Percentiles rank a stretch among this genome's conserved stretches.
Conservation (phyloP, 371 early-diverging fungal species). For the Dentiscutata heterogama region DNA sequence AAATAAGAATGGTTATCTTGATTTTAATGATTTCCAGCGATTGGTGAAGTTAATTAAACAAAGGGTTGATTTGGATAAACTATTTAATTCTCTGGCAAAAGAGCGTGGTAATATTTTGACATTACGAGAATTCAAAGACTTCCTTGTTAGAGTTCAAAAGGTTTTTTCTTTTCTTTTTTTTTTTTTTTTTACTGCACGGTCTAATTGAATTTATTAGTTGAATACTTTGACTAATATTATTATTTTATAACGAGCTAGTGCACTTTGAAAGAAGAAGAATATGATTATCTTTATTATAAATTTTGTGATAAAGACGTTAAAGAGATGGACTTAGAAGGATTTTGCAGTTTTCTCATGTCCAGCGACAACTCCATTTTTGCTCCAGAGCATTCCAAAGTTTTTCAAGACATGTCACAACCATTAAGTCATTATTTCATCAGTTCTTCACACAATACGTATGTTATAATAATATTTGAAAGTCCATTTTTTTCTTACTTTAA, state of each 20-base stretch:
- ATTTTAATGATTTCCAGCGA: conserved; percentile 52
- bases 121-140: conserved; percentile 53
- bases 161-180: neutral
- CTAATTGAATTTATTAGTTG: too few relatives aligned
- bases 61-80: conserved; percentile 50
- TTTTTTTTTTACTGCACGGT: too few relatives aligned
- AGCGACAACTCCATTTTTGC: conserved; percentile 53
- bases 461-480: neutral
- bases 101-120: conserved; percentile 49
- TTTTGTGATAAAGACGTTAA: conserved; percentile 36
- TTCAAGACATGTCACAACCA: conserved; percentile 63
- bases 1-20: conserved; percentile 51
- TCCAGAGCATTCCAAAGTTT: conserved; percentile 49
- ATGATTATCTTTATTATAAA: conserved; percentile 39
- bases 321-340: conserved; percentile 50
- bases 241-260: neutral
- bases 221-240: too few relatives aligned
- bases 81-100: conserved; percentile 47
- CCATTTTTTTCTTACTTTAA: neutral
- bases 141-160: conserved; percentile 55
- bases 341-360: conserved; percentile 55
- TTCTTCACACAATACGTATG: conserved; percentile 87
- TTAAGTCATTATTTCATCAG: conserved; percentile 81
- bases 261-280: conserved; percentile 36
- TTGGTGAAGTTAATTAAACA: conserved; percentile 57